Base-by-base conservation (phyloP, 306 rosid genomes). In the Quercus rubra region DNA sequence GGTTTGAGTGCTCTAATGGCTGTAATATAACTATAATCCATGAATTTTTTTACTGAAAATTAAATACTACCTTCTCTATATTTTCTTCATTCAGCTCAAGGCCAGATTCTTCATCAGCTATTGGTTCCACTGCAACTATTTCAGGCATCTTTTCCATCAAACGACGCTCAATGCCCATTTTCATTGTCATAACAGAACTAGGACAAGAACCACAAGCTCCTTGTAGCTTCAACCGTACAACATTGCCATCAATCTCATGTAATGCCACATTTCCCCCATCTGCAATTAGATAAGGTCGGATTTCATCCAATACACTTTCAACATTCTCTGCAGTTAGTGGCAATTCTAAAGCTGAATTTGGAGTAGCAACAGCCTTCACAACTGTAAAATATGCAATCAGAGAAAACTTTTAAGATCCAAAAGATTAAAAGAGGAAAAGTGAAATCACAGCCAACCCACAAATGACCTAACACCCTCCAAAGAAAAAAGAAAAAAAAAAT, bases 131-230 rank as follows among this genome's bases (percentile, higher is more conserved):
- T 20, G 97, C 99, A 30, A 93, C 97, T 57, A 95, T 87, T 85
- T 91, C 98, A 46, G 99, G 99, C 55, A 95, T 91, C 82, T 90
- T 95, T 82, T 95, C 99, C 99, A 95, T 95, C 68, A 95, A 83
- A 12, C 94, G 91, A 23, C 92, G 94, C 82, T 95, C 99, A 57
- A 95, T 91, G 58, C 99, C 99, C 99, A 95, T 19, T 84, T 95
- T 95, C 99, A 95, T 95, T 5, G 99, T 95, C 76, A 67, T 90
- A 80, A 92, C 97, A 74, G 98, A 86, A 79, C 98, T 93, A 0
- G 99, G 99, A 77, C 99, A 95, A 0, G 99, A 95, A 6, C 99
- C 99, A 71, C 98, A 95, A 17, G 99, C 99, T 78, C 99, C 99
- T 83, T 95, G 97, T 51, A 95, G 93, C 88, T 93, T 95, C 89